Percentiles rank a stretch among this genome's conserved stretches.
Evolutionary conservation across 139 green algal species (phyloP).

Genomic region (Bryopsis sp.): DNA sequence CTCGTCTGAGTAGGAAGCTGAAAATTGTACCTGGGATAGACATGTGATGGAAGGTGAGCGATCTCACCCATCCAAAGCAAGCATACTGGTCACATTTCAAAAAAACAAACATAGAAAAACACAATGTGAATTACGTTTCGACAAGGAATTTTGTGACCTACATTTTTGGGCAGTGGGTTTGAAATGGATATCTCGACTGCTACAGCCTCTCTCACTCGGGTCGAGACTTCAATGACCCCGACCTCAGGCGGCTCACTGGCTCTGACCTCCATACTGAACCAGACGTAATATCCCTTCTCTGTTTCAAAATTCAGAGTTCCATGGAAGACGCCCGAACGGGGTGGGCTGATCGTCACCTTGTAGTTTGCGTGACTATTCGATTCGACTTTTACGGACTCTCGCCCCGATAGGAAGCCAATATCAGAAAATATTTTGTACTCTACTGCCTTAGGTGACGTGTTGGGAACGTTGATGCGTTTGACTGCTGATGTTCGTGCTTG

Average conservation of each 20-base stretch:
- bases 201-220: slow-evolving; percentile 34
- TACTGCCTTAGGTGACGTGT: slow-evolving; percentile 28
- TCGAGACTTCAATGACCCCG: slow-evolving; percentile 36
- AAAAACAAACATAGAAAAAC: too few species aligned
- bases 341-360: slow-evolving; percentile 31
- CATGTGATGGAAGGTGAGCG: too few species aligned
- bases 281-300: slow-evolving; percentile 49
- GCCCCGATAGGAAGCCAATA: slow-evolving; percentile 41
- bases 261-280: slow-evolving; percentile 51
- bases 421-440: slow-evolving; percentile 43
- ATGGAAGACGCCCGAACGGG: slow-evolving; percentile 29
- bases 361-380: slow-evolving; percentile 19
- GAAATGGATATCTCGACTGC: slow-evolving; percentile 29
- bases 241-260: slow-evolving; percentile 42
- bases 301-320: slow-evolving; percentile 53
- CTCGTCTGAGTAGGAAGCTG: slow-evolving; percentile 16
- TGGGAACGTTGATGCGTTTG: neutral
- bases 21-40: slow-evolving; percentile 11
- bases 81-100: too few species aligned
- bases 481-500: slow-evolving; percentile 22
- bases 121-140: too few species aligned
- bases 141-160: too few species aligned
- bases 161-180: slow-evolving; percentile 38
- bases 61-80: too few species aligned
- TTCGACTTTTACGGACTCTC: slow-evolving; percentile 22